Conservation (phyloP, 2,329 filamentous ascomycete species). For the Pestalotiopsis sp. region DNA sequence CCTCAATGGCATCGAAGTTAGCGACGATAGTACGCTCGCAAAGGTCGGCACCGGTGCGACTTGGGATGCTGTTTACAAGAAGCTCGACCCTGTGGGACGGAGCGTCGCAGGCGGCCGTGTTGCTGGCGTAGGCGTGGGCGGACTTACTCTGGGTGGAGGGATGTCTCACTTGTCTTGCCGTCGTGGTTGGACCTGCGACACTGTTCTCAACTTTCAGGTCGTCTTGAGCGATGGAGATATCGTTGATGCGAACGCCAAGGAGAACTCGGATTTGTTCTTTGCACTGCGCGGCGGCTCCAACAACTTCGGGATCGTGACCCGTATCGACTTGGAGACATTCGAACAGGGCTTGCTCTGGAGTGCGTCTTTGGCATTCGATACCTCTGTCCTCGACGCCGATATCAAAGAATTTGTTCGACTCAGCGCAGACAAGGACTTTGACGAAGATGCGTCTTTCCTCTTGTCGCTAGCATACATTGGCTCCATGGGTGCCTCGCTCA, state of each 20-base stretch:
- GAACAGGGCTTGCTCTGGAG: background rate
- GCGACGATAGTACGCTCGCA: constrained; percentile 35
- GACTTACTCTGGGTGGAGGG: constrained; percentile 19
- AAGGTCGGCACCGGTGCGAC: constrained; percentile 45
- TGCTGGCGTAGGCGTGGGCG: constrained; percentile 17
- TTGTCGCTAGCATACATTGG: no score
- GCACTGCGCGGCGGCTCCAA: background rate
- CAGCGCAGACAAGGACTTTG: no score
- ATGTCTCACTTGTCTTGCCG: constrained; percentile 17
- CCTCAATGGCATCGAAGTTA: constrained; percentile 39
- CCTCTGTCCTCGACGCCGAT: background rate
- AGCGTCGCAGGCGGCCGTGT: constrained; percentile 18
- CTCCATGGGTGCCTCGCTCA: no score
- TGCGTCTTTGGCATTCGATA: background rate
- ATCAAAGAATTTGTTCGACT: no score
- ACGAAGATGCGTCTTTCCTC: no score
- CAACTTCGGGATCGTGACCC: background rate
- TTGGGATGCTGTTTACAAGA: constrained; percentile 45
- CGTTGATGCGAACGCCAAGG: constrained; percentile 13
- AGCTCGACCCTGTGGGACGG: constrained; percentile 39
- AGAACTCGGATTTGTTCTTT: constrained; percentile 19
- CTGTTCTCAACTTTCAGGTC: constrained; percentile 14
- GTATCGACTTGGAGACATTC: background rate
- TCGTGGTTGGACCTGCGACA: constrained; percentile 21
- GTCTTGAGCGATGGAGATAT: constrained; percentile 15